Percentiles rank a stretch among this genome's conserved stretches.
These are phyloP conservation scores for Ustilago vetiveriae DNA, from an alignment of 1,284 basidiomycete genomes.

Conservation along the genomic window DNA sequence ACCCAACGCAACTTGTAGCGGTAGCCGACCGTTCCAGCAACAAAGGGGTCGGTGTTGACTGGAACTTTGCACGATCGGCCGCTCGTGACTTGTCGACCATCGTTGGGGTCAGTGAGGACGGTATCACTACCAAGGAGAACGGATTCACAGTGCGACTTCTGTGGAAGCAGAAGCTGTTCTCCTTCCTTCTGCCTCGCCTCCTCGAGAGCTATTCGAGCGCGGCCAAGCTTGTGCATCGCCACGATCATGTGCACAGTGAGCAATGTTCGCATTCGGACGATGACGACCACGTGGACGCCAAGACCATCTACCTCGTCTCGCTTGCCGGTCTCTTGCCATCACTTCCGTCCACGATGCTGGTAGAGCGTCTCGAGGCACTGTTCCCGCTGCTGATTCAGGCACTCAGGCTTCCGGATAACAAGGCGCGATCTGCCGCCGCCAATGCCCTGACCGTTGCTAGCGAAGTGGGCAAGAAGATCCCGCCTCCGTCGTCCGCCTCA, in stretches of 20 bases:
- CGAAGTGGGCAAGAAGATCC: constrained; percentile 67
- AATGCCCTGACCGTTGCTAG: constrained; percentile 80
- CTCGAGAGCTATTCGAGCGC: constrained; percentile 68
- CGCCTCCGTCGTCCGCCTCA: not conserved
- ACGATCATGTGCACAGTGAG: constrained; percentile 9
- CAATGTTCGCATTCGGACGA: constrained; percentile 11
- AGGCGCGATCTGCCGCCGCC: constrained; percentile 81
- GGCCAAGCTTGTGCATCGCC: constrained; percentile 12
- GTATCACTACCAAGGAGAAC: constrained; percentile 49
- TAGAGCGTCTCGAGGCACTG: constrained; percentile 71
- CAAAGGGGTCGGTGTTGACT: constrained; percentile 9
- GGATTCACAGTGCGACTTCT: constrained; percentile 55
- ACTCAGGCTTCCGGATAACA: constrained; percentile 78
- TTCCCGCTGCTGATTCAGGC: constrained; percentile 88
- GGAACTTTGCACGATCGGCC: constrained; percentile 26
- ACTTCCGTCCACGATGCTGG: constrained; percentile 74
- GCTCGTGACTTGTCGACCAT: constrained; percentile 30
- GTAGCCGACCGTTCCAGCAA: not conserved
- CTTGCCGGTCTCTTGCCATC: constrained; percentile 83
- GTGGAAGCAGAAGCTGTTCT: constrained; percentile 85
- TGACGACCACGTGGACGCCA: constrained; percentile 64
- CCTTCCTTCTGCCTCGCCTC: constrained; percentile 78
- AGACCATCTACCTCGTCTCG: constrained; percentile 82
- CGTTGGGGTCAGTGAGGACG: constrained; percentile 47
- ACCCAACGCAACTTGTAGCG: constrained; percentile 4